Base-by-base conservation (phyloP, 148 eudicot species). In the Chenopodium suecicum region DNA sequence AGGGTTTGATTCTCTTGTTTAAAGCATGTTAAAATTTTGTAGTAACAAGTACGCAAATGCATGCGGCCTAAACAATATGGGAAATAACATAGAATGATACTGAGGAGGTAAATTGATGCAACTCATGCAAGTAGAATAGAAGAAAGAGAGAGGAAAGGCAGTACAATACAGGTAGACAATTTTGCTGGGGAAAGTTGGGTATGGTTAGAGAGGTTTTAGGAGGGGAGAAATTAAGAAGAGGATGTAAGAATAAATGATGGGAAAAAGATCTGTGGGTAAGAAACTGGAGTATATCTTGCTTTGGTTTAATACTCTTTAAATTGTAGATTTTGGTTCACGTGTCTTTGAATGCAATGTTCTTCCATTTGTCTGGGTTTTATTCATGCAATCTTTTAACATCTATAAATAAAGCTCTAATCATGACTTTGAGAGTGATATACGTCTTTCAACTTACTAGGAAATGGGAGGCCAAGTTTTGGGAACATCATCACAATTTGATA, bases 401-500 rank as follows among this genome's bases (percentile, higher is more conserved):
- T 25, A 52, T 22, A 50, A 14, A 48, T 25, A 23, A 71, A 37
- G 0, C 9, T 3, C 5, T 71, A 41, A 7, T 14, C 54, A 41
- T 71, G 52, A 44, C 16, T 41, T 20, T 41, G 25, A 71, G 52
- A n/a, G 3, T 46, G 50, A 71, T 41, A 41, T 41, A 27, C 17
- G 3, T 78, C 46, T 62, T 78, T 80, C 27, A 66, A 37, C 58
- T 34, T 67, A 71, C 66, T 82, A 95, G 98, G 98, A 94, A 83
- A 73, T 92, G 90, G 98, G 90, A 88, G 98, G 94, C 79, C 84
- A 87, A 80, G 87, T 94, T 32, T 82, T 95, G 86, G 95, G 94
- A 77, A 90, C 97, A 85, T 92, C 98, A 46, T 88, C 91, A 82
- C 89, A 94, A 86, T 95, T 93, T 70, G 99, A 95, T 83, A 95